Base-by-base conservation (phyloP, 768 basidiomycete species). In the Pleurotus eryngii region DNA sequence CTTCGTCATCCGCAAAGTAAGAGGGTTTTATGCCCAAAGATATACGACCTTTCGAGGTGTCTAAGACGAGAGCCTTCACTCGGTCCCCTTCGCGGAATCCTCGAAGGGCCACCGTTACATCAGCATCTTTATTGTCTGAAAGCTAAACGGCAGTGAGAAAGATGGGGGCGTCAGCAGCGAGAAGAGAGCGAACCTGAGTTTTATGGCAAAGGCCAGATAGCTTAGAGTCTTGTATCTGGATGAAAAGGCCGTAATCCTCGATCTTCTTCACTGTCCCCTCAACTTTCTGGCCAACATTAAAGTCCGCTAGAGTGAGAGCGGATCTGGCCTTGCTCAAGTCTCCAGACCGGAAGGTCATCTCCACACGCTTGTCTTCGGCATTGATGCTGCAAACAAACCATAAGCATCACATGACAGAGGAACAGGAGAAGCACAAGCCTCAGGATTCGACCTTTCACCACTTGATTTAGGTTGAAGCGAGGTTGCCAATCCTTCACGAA, bases 401-500 rank as follows among this genome's bases (percentile, higher is more conserved):
- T 53, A n/a, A 56, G 54, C 42, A 15, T 22, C 15, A 18, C 43
- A 43, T 38, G 54, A 18, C 30, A 24, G 51, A 17, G 24, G 18
- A 12, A n/a, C 20, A 55, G 18, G 11, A 12, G 42, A 20, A 46
- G 63, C 73, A n/a, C 64, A 35, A 35, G 92, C 90, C 82, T 87
- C 39, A 91, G 71, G 65, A 98, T 83, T 51, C 90, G 84, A 49
- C 95, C 96, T 61, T 86, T 89, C 11, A 97, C 92, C 2, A 98
- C 69, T 64, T 98, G 93, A 63, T 91, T 86, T 40, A 80, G 73
- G 60, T 81, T 72, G 70, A 98, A 98, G 18, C 79, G 82, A 24
- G 80, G 75, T 73, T 95, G 89, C 96, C 96, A 99, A 40, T 98
- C 95, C 72, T 98, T 97, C 65, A 98, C 83, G 71, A 83, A 98